phyloP scores from a whole-genome alignment of 495 filamentous ascomycete genomes.

The Penicillium pancosmium region DNA sequence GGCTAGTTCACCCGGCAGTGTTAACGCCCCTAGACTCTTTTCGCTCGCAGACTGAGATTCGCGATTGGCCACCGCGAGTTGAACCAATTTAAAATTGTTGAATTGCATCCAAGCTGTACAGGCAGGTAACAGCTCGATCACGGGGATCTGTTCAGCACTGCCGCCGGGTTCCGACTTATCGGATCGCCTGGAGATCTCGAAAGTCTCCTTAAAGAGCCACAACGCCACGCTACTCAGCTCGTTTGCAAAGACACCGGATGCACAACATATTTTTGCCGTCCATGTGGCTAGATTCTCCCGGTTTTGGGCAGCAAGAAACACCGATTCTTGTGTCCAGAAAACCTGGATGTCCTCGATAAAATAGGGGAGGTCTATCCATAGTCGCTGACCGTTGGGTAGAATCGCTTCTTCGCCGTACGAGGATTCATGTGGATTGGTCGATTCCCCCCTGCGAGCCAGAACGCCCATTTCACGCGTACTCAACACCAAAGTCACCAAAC shows the following conservation, averaged over 20 bases:
- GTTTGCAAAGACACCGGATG: no score
- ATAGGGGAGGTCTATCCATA: neutral
- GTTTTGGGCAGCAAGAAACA: neutral
- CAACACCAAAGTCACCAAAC: no score
- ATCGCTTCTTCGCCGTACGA: neutral
- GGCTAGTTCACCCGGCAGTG: neutral
- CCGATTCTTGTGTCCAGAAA: neutral
- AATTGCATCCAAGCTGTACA: neutral
- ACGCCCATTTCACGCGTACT: no score
- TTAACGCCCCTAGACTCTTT: neutral
- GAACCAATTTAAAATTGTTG: neutral
- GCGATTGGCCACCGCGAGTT: neutral
- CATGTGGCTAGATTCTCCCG: no score
- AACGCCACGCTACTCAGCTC: no score
- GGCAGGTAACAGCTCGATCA: neutral
- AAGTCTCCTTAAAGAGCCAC: no score
- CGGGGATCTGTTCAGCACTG: neutral
- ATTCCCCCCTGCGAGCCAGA: no score
- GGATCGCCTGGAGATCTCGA: no score
- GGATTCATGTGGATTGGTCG: neutral
- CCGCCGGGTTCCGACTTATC: no score
- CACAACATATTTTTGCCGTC: no score
- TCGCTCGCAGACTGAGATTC: neutral
- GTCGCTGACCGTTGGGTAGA: neutral
- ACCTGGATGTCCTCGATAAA: neutral